A percentile compares a stretch with the other conserved stretches of the same genome.
These are phyloP conservation scores for Aspergillus bertholletiae DNA, from an alignment of 495 filamentous ascomycete genomes.

Conservation along the genomic window DNA sequence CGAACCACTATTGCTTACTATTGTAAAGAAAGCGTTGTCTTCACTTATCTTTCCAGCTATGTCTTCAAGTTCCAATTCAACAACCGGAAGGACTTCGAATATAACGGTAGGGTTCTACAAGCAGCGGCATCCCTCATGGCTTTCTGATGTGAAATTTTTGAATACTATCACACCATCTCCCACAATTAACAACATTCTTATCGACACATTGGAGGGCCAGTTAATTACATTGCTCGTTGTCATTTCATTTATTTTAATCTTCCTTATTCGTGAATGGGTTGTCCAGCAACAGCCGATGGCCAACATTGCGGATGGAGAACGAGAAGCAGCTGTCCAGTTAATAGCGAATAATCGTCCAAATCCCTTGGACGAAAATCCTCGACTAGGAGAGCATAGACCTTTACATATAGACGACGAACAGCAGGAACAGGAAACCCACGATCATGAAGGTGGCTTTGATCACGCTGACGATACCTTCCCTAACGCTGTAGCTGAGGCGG, in stretches of 20 bases:
- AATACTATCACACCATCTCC: slow-evolving; percentile 68
- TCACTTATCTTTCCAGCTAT: slow-evolving; percentile 38
- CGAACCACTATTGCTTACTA: slow-evolving; percentile 47
- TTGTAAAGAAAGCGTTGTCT: slow-evolving; percentile 43
- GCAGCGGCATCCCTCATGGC: slow-evolving; percentile 40
- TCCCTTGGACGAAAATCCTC: slow-evolving; percentile 14
- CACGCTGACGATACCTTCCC: not conserved
- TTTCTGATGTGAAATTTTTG: slow-evolving; percentile 72
- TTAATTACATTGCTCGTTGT: slow-evolving; percentile 90
- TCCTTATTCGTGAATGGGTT: slow-evolving; percentile 95
- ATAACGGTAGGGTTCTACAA: slow-evolving; percentile 22
- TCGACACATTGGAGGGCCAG: slow-evolving; percentile 86
- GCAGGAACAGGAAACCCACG: slow-evolving; percentile 9
- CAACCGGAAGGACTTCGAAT: slow-evolving; percentile 18
- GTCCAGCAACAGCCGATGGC: slow-evolving; percentile 90
- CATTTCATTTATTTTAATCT: slow-evolving; percentile 87
- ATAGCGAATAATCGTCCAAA: slow-evolving; percentile 37
- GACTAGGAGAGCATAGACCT: slow-evolving; percentile 4
- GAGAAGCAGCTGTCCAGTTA: slow-evolving; percentile 37
- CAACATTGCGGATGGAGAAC: slow-evolving; percentile 52
- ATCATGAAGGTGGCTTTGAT: not conserved
- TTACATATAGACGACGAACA: slow-evolving; percentile 5
- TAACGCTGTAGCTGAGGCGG: not conserved
- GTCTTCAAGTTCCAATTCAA: slow-evolving; percentile 20
- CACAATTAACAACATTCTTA: slow-evolving; percentile 72